Evolutionary conservation across 2,329 filamentous ascomycete species (phyloP).

Genomic region (Dactylellina haptotyla): DNA sequence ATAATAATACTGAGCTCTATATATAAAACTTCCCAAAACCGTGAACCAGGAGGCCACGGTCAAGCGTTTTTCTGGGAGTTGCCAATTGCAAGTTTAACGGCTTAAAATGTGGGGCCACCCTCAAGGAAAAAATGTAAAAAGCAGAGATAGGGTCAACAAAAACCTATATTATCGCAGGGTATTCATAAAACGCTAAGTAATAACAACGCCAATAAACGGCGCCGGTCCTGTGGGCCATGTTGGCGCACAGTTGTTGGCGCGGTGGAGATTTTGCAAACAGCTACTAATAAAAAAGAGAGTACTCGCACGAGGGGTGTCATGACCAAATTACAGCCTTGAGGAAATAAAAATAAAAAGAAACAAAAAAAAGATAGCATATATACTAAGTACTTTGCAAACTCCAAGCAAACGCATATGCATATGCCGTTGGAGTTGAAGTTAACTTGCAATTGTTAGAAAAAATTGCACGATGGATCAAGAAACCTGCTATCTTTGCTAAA

Average conservation of each 20-base stretch:
- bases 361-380: too few species aligned
- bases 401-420: not conserved
- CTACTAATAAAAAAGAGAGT: too few species aligned
- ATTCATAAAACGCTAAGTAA: constrained; percentile 31
- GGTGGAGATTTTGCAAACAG: not conserved
- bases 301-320: too few species aligned
- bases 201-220: not conserved
- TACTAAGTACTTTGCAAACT: too few species aligned
- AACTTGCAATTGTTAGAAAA: not conserved
- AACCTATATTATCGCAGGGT: constrained; percentile 28
- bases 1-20: constrained; percentile 31
- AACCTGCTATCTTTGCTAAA: constrained; percentile 10
- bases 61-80: constrained; percentile 16
- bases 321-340: too few species aligned
- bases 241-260: constrained; percentile 14
- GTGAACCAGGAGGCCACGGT: not conserved
- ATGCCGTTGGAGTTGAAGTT: constrained; percentile 3
- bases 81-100: constrained; percentile 6
- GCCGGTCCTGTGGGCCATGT: constrained; percentile 24
- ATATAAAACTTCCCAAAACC: not conserved
- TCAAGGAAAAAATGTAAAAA: not conserved
- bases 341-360: not conserved
- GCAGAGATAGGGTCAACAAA: not conserved
- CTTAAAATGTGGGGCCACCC: constrained; percentile 22
- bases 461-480: constrained; percentile 21